These are phyloP conservation scores for Globisporangium cystogenes DNA, from an alignment of 352 stramenopile species.

Conservation along the genomic window DNA sequence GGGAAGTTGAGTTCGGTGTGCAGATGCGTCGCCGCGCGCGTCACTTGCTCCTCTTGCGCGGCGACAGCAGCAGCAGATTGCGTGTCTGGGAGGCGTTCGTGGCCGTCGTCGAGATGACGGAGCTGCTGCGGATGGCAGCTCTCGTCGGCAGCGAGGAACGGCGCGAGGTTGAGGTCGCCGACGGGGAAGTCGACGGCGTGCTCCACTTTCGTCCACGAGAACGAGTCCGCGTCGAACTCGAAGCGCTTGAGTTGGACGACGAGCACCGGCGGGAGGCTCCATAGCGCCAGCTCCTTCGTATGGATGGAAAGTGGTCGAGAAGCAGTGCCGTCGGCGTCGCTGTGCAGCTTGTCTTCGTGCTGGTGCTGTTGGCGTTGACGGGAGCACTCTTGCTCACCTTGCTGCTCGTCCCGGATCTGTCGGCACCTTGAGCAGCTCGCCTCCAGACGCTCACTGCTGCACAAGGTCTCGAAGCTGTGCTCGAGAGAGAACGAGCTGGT, in stretches of 20 bases:
- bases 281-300: slow-evolving; percentile 47
- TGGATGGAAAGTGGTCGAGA: slow-evolving; percentile 14
- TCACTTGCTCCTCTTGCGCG: slow-evolving; percentile 11
- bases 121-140: neutral
- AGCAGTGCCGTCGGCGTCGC: neutral
- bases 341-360: neutral
- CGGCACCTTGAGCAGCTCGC: slow-evolving; percentile 33
- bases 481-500: slow-evolving; percentile 23
- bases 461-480: slow-evolving; percentile 42
- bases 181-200: slow-evolving; percentile 91
- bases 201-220: slow-evolving; percentile 76
- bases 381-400: neutral
- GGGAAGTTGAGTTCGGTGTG: slow-evolving; percentile 33
- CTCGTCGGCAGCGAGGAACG: slow-evolving; percentile 23
- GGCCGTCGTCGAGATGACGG: neutral
- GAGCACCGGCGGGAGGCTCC: slow-evolving; percentile 48
- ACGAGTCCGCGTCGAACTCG: slow-evolving; percentile 38
- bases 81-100: neutral
- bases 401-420: neutral
- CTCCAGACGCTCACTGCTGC: slow-evolving; percentile 36
- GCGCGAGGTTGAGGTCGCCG: slow-evolving; percentile 72
- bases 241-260: slow-evolving; percentile 71
- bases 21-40: slow-evolving; percentile 24
- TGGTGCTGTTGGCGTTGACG: too few species aligned
- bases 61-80: neutral